Evolutionary conservation across 306 rosid species (phyloP).

Genomic region (Cicer arietinum): DNA sequence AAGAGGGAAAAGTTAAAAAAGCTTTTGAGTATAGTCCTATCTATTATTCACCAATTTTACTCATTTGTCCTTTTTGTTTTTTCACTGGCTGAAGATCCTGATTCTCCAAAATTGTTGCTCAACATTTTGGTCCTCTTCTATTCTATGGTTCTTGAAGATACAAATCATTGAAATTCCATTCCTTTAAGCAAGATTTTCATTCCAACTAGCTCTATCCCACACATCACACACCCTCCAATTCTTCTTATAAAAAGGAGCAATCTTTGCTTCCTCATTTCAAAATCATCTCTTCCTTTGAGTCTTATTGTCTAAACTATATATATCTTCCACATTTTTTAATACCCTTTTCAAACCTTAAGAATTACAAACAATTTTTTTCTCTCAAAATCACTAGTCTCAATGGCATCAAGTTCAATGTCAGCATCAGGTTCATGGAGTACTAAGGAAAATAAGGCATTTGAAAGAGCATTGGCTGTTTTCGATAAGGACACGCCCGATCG

Average conservation of each 20-base stretch:
- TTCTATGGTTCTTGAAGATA: conserved; percentile 61
- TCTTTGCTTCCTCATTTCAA: conserved; percentile 45
- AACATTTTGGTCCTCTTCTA: conserved; percentile 53
- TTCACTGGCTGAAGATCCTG: conserved; percentile 49
- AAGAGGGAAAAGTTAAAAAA: neutral
- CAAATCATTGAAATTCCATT: conserved; percentile 68
- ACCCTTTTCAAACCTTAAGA: neutral
- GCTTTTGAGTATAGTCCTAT: neutral
- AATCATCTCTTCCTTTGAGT: conserved; percentile 46
- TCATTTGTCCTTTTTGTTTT: neutral
- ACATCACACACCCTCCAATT: conserved; percentile 32
- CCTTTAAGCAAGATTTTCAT: conserved; percentile 46
- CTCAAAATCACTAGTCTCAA: conserved; percentile 10
- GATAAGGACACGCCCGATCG: conserved; percentile 95
- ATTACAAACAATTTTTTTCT: too few relatives aligned
- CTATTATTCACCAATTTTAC: conserved; percentile 37
- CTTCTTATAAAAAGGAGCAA: conserved; percentile 64
- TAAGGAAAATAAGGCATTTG: conserved; percentile 91
- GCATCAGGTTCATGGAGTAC: conserved; percentile 76
- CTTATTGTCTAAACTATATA: conserved; percentile 23
- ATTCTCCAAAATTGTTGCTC: conserved; percentile 54
- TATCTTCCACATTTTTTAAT: conserved; percentile 10
- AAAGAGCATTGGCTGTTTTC: conserved; percentile 80
- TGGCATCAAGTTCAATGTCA: conserved; percentile 81
- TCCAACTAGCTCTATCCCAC: conserved; percentile 65